These are phyloP conservation scores for Suillus ampliporus DNA, from an alignment of 768 basidiomycete species.

Conservation along the genomic window DNA sequence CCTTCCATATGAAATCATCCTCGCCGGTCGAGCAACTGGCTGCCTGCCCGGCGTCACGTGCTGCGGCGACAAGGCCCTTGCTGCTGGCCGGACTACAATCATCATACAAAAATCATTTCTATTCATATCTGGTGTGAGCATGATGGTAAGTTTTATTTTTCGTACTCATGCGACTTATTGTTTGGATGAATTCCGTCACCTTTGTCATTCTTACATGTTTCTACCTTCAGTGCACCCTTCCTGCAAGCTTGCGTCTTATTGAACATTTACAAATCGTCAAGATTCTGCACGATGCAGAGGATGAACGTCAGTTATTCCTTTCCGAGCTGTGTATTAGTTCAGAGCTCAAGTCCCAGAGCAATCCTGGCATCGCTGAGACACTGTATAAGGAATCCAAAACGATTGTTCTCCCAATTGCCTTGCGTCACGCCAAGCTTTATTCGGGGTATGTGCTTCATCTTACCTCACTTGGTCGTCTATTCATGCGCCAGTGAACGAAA, in stretches of 20 bases:
- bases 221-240: conserved; percentile 59
- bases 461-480: too few relatives aligned
- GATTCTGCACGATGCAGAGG: conserved; percentile 69
- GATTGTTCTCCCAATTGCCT: too few relatives aligned
- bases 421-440: too few relatives aligned
- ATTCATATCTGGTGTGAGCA: conserved; percentile 72
- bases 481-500: too few relatives aligned
- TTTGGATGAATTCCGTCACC: not conserved
- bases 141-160: conserved; percentile 56
- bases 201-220: not conserved
- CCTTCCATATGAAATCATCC: conserved; percentile 46
- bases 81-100: conserved; percentile 64
- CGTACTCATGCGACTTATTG: not conserved
- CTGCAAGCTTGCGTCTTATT: conserved; percentile 59
- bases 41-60: too few relatives aligned
- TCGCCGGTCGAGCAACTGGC: conserved; percentile 38
- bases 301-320: conserved; percentile 47
- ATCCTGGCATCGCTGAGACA: too few relatives aligned
- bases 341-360: too few relatives aligned
- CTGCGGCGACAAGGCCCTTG: too few relatives aligned
- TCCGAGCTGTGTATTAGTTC: too few relatives aligned
- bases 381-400: too few relatives aligned
- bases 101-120: conserved; percentile 73
- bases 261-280: conserved; percentile 64
- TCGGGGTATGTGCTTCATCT: too few relatives aligned